phyloP scores from a whole-genome alignment of 2,329 filamentous ascomycete genomes.

The Nothophoma quercina region DNA sequence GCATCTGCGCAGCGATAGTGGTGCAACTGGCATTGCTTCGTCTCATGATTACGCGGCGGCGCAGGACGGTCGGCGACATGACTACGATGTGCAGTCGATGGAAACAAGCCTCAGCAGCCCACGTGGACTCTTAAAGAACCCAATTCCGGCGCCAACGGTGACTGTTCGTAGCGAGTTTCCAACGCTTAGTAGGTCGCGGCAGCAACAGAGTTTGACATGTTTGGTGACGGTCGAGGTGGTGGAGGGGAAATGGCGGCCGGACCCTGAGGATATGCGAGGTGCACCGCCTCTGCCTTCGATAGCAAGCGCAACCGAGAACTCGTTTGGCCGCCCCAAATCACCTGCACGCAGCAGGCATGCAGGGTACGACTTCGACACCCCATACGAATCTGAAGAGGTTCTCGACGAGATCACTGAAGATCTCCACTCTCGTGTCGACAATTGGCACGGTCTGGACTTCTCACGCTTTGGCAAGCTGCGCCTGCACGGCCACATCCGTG shows the following conservation, averaged over 20 bases:
- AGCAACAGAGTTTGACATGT: conserved; percentile 94
- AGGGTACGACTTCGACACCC: conserved; percentile 50
- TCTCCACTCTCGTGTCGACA: conserved; percentile 87
- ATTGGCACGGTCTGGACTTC: conserved; percentile 97
- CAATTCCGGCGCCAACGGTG: conserved; percentile 89
- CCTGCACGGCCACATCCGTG: conserved; percentile 85
- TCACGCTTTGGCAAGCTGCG: conserved; percentile 90
- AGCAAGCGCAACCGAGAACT: conserved; percentile 57
- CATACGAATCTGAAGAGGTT: conserved; percentile 77
- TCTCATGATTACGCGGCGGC: conserved; percentile 82
- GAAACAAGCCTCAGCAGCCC: conserved; percentile 83
- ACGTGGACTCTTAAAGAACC: conserved; percentile 75
- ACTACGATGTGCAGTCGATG: conserved; percentile 97
- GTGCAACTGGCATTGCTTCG: conserved; percentile 72
- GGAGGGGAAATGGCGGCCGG: conserved; percentile 87
- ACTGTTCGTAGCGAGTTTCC: conserved; percentile 97
- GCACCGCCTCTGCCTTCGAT: conserved; percentile 60
- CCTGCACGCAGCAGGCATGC: conserved; percentile 59
- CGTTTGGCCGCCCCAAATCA: conserved; percentile 61
- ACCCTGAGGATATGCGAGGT: conserved; percentile 76
- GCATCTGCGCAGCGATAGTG: conserved; percentile 82
- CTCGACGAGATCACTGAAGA: conserved; percentile 87
- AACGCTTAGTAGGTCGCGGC: conserved; percentile 86
- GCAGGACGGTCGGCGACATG: conserved; percentile 78
- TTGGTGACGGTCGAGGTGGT: conserved; percentile 92